Base-by-base conservation (phyloP, 2,329 filamentous ascomycete genomes). In the Verticillium isaacii region DNA sequence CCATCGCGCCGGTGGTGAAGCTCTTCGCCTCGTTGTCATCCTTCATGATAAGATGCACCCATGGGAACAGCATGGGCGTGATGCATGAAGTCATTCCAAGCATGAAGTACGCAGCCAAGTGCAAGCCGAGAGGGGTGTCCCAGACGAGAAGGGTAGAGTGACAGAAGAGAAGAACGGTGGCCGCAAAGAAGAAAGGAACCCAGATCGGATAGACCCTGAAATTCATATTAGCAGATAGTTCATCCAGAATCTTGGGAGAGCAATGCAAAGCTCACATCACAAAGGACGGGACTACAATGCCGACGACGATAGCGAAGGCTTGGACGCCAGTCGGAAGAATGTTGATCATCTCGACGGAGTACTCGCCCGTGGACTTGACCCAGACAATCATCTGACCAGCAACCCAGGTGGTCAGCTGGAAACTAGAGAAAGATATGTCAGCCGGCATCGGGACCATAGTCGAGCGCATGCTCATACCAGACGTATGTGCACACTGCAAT, bases 331-430 rank as follows among this genome's bases (percentile, higher is more conserved):
- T 72, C 4, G 71, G 69, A 1, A 71, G 65, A 5, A 66, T 70
- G 63, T 73, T 73, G 56, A 72, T 67, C 55, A 67, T 58, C 29
- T 66, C 61, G 12, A 72, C 62, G 0, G 69, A 68, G 36, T 70
- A 70, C 15, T 61, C 19, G 3, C 64, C 64, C 3, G 66, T 62
- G 0, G 59, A 60, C 57, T 68, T 66, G 17, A 72, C 63, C 71
- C 71, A 72, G 5, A 72, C 63, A 15, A 61, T 65, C 70, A 72
- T 72, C 41, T 72, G 69, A 8, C 64, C 65, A 9, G 65, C 60
- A 34, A 66, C 62, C 62, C 62, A 69, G 6, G 66, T 65, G 5
- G 68, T 69, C 11, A 59, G 61, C 36, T 68, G 65, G 29, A 66
- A 69, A 54, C 59, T 58, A 19, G 11, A 19, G 56, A 5, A 32